These are phyloP conservation scores for Warburgia ugandensis DNA, from an alignment of 164 flowering plant species.

Conservation along the genomic window DNA sequence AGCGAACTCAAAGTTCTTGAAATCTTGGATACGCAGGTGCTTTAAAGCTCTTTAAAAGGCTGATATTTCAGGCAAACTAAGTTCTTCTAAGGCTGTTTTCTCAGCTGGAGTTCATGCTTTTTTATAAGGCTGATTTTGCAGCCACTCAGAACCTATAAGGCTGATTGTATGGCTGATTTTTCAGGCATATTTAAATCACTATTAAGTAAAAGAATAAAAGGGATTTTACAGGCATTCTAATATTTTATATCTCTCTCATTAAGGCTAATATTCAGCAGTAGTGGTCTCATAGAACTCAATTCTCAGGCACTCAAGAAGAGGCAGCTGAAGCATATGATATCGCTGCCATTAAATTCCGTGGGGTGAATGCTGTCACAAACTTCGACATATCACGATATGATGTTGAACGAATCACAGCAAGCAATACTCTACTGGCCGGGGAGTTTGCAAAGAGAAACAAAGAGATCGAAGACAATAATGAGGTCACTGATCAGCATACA, in stretches of 20 bases:
- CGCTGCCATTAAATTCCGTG: constrained; percentile 92
- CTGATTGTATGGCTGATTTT: constrained; percentile 14
- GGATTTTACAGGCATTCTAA: no score
- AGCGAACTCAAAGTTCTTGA: neutral
- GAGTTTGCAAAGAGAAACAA: constrained; percentile 47
- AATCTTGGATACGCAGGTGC: neutral
- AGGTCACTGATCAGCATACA: no score
- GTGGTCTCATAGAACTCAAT: neutral
- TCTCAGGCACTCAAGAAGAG: constrained; percentile 88
- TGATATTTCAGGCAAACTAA: constrained; percentile 8
- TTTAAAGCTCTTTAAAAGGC: constrained; percentile 11
- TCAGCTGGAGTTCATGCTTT: no score
- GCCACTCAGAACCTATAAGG: no score
- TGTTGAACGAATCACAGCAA: constrained; percentile 49
- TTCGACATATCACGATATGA: constrained; percentile 58
- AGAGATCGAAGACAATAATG: constrained; percentile 13
- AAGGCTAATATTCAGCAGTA: neutral
- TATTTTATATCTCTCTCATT: no score
- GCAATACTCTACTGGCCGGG: constrained; percentile 52
- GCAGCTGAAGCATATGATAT: constrained; percentile 98
- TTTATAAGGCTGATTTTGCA: constrained; percentile 11
- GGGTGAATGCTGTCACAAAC: constrained; percentile 87
- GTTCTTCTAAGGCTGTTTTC: no score
- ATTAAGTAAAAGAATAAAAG: no score
- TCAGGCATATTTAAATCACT: no score